Base-by-base conservation (phyloP, 1,139 yeast species). In the Kazachstania sp. region DNA sequence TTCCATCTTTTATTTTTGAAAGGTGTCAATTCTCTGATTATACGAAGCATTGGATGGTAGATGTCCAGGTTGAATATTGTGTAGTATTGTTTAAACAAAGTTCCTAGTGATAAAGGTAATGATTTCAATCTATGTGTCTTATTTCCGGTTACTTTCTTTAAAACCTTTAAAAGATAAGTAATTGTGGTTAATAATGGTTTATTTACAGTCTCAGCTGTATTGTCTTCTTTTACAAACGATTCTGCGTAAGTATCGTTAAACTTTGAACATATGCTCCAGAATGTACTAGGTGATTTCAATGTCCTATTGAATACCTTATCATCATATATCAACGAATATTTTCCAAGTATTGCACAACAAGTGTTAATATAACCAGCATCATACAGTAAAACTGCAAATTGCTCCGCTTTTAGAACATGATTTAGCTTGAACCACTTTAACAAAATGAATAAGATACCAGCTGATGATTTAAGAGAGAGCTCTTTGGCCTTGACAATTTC, bases 1-100 rank as follows among this genome's bases (percentile, higher is more conserved):
- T 88, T 83, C 99, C 99, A 92, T 64, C 90, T 88, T 51, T 95
- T 79, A 19, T 97, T 97, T 56, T 86, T 90, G 65, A 83, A 87
- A 0, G 97, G 97, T 0, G 90, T 81, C 45, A 88, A 74, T 52
- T 86, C 83, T 63, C 86, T 88, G 51, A 90, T 71, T 1, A 82
- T 75, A 58, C 81, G 83, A 54, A 90, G 70, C 3, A 86, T 80
- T 2, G 95, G 88, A 40, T 70, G 71, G 66, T 85, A 81, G 29
- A 88, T 65, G n/a, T 75, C 73, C 15, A 70, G 63, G 57, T 85
- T 87, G 55, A 81, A 80, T 40, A 84, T 49, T 20, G 56, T 55
- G 45, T 62, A 65, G 19, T 56, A 57, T 34, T 54, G 55, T 39
- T 61, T 64, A 49, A 65, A 63, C 9, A 64, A 42, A 2, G 57